phyloP scores from a whole-genome alignment of 2,329 filamentous ascomycete genomes.

The Trichoderma asperellum region DNA sequence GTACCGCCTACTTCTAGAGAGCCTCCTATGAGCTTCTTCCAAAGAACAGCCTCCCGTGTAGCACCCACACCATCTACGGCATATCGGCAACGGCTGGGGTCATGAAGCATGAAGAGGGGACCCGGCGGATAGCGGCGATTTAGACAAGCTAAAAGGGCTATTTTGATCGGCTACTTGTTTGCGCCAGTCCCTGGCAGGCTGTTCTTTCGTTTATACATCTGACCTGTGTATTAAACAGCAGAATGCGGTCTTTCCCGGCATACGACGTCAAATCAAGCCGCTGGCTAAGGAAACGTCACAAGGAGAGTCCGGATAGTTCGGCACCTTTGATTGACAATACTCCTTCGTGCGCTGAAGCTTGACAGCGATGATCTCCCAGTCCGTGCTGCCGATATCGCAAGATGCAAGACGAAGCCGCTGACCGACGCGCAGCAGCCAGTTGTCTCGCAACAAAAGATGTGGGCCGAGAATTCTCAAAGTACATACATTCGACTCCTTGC shows the following conservation, averaged over 20 bases:
- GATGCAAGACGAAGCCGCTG: background rate
- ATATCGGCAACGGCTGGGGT: slow-evolving; percentile 25
- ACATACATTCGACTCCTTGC: slow-evolving; percentile 5
- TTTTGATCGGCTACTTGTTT: background rate
- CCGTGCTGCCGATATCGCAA: slow-evolving; percentile 26
- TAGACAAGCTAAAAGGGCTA: background rate
- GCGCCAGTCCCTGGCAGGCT: background rate
- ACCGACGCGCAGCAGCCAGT: background rate
- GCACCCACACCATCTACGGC: slow-evolving; percentile 27
- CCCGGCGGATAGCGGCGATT: background rate
- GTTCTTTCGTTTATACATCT: background rate
- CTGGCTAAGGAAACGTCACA: background rate
- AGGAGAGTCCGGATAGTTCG: background rate
- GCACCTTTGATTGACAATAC: background rate
- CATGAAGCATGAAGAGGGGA: slow-evolving; percentile 8
- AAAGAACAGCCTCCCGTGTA: background rate
- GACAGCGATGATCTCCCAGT: background rate
- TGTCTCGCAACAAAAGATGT: background rate
- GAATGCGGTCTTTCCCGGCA: background rate
- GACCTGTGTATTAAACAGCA: background rate
- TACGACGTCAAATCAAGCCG: background rate
- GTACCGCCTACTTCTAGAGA: slow-evolving; percentile 12
- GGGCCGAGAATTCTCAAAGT: background rate
- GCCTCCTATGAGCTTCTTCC: background rate
- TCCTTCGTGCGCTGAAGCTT: background rate